Evolutionary conservation across 2,329 filamentous ascomycete genomes (phyloP), one percentile per base, ranked within the genome.

Genomic region (Diaporthe sp.): DNA sequence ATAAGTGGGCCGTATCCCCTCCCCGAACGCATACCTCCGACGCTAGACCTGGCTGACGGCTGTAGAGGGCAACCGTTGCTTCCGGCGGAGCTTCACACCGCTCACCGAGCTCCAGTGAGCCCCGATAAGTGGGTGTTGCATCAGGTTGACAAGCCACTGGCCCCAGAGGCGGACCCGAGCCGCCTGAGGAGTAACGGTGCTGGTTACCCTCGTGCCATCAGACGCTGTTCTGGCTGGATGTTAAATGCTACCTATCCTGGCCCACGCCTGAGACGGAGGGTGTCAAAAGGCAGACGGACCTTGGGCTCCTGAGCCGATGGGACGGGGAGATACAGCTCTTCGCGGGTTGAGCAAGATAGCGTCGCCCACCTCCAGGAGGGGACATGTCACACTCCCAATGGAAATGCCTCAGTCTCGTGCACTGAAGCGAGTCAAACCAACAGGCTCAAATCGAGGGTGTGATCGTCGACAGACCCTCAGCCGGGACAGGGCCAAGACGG

Each of bases 11-110:
- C 13, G 9, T 17, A 31, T 22, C 51, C 25, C 25, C 31, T 10
- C 59, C 39, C 42, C 42, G 17, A 34, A 25, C 39, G 59, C 25
- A 25, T 39, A 12, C 46, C 65, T 34, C 65, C 34, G 49, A 53
- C 65, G 49, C 65, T 55, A 55, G 65, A 55, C 65, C 65, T 53
- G 25, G 31, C 65, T 69, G 65, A 55, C 37, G 46, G 49, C 22
- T 25, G n/a, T 39, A 17, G 25, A 67, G 46, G 7, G 59, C 42
- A 22, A 37, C 44, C 51, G 58, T 28, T 44, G 37, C 59, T 39
- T 39, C 31, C 62, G 46, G 34, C 65, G 65, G 31, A 51, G 49
- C 65, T 69, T 39, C 65, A 42, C 65, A 69, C 65, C 65, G 65
- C 65, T 55, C 65, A 69, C 65, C 65, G 49, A 69, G 39, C 46